phyloP scores from a whole-genome alignment of 164 flowering plant species.

The Chimonanthus praecox region DNA sequence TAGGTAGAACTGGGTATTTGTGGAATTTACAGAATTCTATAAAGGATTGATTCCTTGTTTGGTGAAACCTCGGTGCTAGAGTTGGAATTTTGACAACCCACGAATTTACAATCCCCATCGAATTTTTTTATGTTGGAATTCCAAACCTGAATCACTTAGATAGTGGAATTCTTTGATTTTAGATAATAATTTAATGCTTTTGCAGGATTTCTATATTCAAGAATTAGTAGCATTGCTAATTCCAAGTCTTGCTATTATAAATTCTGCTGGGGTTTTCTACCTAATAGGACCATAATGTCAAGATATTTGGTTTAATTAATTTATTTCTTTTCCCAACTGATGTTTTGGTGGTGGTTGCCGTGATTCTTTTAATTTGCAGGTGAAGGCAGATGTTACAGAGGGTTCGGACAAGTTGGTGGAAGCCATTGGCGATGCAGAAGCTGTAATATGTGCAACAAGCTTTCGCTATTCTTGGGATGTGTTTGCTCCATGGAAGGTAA shows the following conservation, averaged over 20 bases:
- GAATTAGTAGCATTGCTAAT: neutral
- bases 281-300: neutral
- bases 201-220: too few relatives aligned
- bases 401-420: constrained; percentile 69
- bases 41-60: too few relatives aligned
- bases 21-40: too few relatives aligned
- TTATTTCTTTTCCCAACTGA: neutral
- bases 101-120: too few relatives aligned
- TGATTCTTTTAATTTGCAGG: constrained; percentile 32
- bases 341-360: too few relatives aligned
- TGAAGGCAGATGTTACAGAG: constrained; percentile 89
- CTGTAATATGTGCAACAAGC: constrained; percentile 88
- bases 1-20: too few relatives aligned
- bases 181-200: too few relatives aligned
- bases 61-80: too few relatives aligned
- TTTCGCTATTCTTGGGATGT: constrained; percentile 71
- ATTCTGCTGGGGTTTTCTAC: neutral
- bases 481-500: constrained; percentile 87
- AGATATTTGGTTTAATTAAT: neutral
- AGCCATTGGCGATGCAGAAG: constrained; percentile 80
- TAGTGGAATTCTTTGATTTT: too few relatives aligned
- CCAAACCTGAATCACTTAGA: too few relatives aligned
- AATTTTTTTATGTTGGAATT: too few relatives aligned
- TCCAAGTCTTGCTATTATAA: neutral
- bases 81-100: too few relatives aligned